These are phyloP conservation scores for Stachybotrys echinatus DNA, from an alignment of 2,329 filamentous ascomycete species.

Conservation along the genomic window DNA sequence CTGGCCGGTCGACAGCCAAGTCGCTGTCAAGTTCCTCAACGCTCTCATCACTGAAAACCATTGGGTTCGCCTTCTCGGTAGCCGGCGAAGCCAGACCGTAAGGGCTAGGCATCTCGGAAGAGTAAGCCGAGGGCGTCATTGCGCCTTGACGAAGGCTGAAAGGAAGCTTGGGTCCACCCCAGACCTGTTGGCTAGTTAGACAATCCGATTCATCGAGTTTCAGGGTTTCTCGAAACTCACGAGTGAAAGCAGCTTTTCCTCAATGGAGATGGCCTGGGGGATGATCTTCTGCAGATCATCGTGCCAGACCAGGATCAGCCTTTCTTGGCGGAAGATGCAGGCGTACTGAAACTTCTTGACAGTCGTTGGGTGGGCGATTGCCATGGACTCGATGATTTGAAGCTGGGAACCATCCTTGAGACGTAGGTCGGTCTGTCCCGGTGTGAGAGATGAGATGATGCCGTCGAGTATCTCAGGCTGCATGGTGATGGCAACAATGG, in stretches of 20 bases:
- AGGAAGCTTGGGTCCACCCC: slow-evolving; percentile 13
- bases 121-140: slow-evolving; percentile 8
- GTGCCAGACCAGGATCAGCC: slow-evolving; percentile 36
- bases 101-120: slow-evolving; percentile 10
- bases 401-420: slow-evolving; percentile 36
- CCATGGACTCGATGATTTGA: slow-evolving; percentile 38
- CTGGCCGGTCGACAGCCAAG: slow-evolving; percentile 16
- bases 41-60: slow-evolving; percentile 11
- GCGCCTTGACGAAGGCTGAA: slow-evolving; percentile 10
- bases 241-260: slow-evolving; percentile 25
- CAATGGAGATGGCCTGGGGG: slow-evolving; percentile 26
- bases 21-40: slow-evolving; percentile 18
- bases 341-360: slow-evolving; percentile 37
- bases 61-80: slow-evolving; percentile 9
- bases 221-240: slow-evolving; percentile 2
- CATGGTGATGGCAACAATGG: slow-evolving; percentile 43
- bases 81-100: slow-evolving; percentile 11
- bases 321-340: slow-evolving; percentile 35
- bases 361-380: slow-evolving; percentile 27
- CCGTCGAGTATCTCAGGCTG: slow-evolving; percentile 39
- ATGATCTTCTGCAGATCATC: slow-evolving; percentile 34
- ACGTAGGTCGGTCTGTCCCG: slow-evolving; percentile 34
- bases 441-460: slow-evolving; percentile 33
- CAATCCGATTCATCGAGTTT: not conserved
- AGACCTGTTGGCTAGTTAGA: slow-evolving; percentile 14